Base-by-base conservation (phyloP, 306 rosid species). In the Cucumis hystrix region DNA sequence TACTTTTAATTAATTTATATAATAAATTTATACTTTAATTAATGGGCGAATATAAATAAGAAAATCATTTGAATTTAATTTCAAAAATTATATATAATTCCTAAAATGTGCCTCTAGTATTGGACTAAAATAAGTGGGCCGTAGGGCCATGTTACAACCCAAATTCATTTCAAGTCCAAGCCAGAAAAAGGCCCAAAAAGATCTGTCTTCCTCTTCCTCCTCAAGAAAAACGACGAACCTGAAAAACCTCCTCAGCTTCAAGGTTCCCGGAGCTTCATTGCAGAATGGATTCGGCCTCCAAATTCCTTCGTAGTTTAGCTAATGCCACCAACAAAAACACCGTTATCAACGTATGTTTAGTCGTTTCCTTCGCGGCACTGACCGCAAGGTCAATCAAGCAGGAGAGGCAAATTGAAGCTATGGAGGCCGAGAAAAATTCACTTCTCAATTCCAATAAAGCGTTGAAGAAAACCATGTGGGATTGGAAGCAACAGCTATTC, bases 401-500 rank as follows among this genome's bases (percentile, higher is more conserved):
- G 86, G 89, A 92, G 83, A 84, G 77, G 47, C 40, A 65, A 51
- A 85, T 94, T 78, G 87, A 90, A 12, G 87, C 92, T 56, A 79
- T 91, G 3, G 95, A 90, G 82, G 87, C 86, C 20, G 91, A 94
- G 89, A 91, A 89, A 74, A 92, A 81, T 25, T 82, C 90, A 40
- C 91, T 94, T 55, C 13, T 67, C 56, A 79, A 88, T 66, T 83
- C 91, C 61, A 94, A 90, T 82, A 94, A 90, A 85, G 83, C 88
- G 61, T 54, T 88, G 80, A 90, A 83, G 81, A 89, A 82, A 74
- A 49, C 95, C 54, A 71, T 91, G 72, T 94, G 96, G 97, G 85
- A 87, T 74, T 88, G 96, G 97, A 94, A 92, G 81, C 93, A 94
- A 54, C 89, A 87, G 84, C 93, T 94, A 33, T 89, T 57, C 74